Percentiles rank a stretch among this genome's conserved stretches.
These are phyloP conservation scores for Suhomyces bolitotheri DNA, from an alignment of 1,139 yeast genomes.

Conservation along the genomic window DNA sequence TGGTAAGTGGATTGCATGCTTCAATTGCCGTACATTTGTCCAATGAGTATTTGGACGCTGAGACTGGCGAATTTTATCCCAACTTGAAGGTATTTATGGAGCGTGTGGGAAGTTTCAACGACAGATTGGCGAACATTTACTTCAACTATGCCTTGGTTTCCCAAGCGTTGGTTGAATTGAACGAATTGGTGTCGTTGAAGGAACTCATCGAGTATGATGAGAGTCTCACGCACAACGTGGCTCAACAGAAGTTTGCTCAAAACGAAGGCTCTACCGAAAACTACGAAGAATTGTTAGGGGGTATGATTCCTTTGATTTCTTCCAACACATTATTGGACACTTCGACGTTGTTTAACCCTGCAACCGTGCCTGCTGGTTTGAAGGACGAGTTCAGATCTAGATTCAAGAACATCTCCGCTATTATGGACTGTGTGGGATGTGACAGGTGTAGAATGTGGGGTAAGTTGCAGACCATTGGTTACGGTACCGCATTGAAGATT, in stretches of 20 bases:
- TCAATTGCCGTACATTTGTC: constrained; percentile 93
- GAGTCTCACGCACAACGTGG: constrained; percentile 42
- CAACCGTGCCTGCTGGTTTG: constrained; percentile 52
- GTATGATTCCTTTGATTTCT: constrained; percentile 30
- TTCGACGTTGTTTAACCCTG: constrained; percentile 55
- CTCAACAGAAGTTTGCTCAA: constrained; percentile 20
- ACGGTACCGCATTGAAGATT: constrained; percentile 91
- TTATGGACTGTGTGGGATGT: constrained; percentile 98
- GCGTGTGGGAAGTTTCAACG: constrained; percentile 87
- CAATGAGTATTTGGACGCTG: constrained; percentile 75
- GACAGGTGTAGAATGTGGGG: constrained; percentile 99
- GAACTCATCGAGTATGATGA: constrained; percentile 28
- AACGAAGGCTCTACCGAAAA: constrained; percentile 35
- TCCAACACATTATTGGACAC: constrained; percentile 46
- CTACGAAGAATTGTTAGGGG: constrained; percentile 23
- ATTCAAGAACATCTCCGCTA: constrained; percentile 84
- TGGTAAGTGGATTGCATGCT: constrained; percentile 93
- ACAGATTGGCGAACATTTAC: constrained; percentile 83
- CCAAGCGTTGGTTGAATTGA: constrained; percentile 72
- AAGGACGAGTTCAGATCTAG: constrained; percentile 82
- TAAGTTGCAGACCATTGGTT: constrained; percentile 92
- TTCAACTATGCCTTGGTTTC: constrained; percentile 89
- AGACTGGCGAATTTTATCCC: constrained; percentile 80
- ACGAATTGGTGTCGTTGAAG: constrained; percentile 31
- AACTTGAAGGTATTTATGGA: constrained; percentile 79